These are phyloP conservation scores for Kodamaea sp. DNA, from an alignment of 1,139 yeast species.

Conservation along the genomic window DNA sequence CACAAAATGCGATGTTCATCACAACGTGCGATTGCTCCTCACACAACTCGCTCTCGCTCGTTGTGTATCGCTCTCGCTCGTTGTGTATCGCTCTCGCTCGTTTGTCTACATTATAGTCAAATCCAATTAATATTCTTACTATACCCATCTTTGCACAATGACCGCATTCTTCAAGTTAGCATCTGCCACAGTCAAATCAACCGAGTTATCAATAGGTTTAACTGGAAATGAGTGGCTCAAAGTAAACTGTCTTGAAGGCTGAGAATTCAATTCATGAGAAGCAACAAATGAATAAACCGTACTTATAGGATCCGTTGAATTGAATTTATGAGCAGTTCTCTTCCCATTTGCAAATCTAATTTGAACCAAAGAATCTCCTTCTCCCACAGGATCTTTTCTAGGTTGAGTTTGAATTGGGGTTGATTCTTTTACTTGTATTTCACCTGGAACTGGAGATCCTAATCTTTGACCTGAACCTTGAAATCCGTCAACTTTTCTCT, in stretches of 20 bases:
- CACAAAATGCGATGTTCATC: too few relatives aligned
- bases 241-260: slow-evolving; percentile 50
- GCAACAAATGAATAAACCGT: slow-evolving; percentile 68
- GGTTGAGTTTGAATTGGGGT: slow-evolving; percentile 7
- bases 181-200: slow-evolving; percentile 54
- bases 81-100: too few relatives aligned
- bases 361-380: slow-evolving; percentile 76
- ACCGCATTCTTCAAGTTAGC: slow-evolving; percentile 82
- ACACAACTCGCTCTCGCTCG: too few relatives aligned
- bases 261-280: slow-evolving; percentile 37
- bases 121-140: background rate
- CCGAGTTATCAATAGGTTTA: slow-evolving; percentile 58
- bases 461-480: slow-evolving; percentile 81
- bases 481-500: slow-evolving; percentile 65
- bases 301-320: slow-evolving; percentile 63
- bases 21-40: too few relatives aligned
- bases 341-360: slow-evolving; percentile 83
- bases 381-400: slow-evolving; percentile 28
- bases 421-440: slow-evolving; percentile 20
- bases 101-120: background rate
- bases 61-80: too few relatives aligned
- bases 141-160: slow-evolving; percentile 80
- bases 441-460: slow-evolving; percentile 88
- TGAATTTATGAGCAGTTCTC: slow-evolving; percentile 60
- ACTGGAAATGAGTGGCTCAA: slow-evolving; percentile 85